A percentile compares a stretch with the other conserved stretches of the same genome.
Evolutionary conservation across 768 basidiomycete species (phyloP).

Genomic region (Zangia roseola): DNA sequence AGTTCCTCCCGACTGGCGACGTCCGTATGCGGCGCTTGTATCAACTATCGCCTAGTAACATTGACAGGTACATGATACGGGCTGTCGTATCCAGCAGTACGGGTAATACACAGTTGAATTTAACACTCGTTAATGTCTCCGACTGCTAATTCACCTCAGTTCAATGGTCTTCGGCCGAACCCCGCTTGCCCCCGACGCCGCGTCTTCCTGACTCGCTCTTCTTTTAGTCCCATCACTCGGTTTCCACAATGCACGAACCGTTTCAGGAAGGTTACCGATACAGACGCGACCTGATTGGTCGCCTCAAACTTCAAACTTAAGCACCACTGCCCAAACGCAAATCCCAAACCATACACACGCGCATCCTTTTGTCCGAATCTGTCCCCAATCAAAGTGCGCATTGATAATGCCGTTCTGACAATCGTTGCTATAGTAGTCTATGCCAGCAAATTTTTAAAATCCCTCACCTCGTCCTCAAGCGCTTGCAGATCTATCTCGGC

Average conservation of each 20-base stretch:
- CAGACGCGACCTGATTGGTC: background rate
- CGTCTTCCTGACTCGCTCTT: background rate
- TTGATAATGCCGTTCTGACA: background rate
- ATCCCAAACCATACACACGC: too few species aligned
- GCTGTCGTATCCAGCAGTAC: background rate
- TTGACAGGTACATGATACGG: slow-evolving; percentile 1
- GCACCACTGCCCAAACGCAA: too few species aligned
- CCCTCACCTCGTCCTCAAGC: too few species aligned
- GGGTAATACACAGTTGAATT: background rate
- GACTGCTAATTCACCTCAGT: slow-evolving; percentile 15
- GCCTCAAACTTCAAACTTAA: background rate
- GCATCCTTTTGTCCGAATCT: too few species aligned
- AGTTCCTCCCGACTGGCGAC: background rate
- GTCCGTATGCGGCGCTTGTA: background rate
- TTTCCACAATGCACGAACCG: slow-evolving; percentile 3
- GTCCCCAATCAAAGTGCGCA: too few species aligned
- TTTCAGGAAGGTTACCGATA: slow-evolving; percentile 2
- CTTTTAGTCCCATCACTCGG: slow-evolving; percentile 4
- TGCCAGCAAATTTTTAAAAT: too few species aligned
- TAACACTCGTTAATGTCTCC: slow-evolving; percentile 5
- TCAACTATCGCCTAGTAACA: slow-evolving; percentile 19
- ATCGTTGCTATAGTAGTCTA: slow-evolving; percentile 22
- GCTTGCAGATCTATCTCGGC: too few species aligned
- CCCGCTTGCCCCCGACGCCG: background rate
- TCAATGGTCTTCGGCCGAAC: background rate